Percentiles rank a stretch among this genome's conserved stretches.
Evolutionary conservation across 331 rosid genomes (phyloP).

Genomic region (Dryas integrifolia): DNA sequence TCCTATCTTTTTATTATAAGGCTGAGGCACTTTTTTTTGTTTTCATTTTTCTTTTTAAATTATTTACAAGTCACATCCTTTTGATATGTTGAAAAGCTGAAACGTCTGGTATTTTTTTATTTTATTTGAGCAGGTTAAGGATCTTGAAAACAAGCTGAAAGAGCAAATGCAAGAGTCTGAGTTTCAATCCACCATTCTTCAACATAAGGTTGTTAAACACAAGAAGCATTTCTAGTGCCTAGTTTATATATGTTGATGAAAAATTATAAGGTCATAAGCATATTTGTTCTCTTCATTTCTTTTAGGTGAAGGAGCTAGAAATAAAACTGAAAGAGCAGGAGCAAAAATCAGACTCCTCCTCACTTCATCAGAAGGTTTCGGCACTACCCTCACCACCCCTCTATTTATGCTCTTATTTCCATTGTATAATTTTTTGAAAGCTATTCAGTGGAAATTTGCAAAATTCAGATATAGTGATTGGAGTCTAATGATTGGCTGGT

Average conservation of each 20-base stretch:
- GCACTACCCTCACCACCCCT: neutral
- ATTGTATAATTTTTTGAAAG: neutral
- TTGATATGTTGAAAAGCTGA: neutral
- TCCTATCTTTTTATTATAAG: neutral
- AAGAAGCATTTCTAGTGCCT: neutral
- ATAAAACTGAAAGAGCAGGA: slow-evolving; percentile 65
- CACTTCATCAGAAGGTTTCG: slow-evolving; percentile 60
- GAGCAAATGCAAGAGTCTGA: slow-evolving; percentile 66
- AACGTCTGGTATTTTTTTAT: neutral
- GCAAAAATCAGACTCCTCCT: slow-evolving; percentile 37
- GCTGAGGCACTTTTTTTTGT: neutral
- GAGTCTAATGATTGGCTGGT: neutral
- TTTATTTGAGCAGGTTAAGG: slow-evolving; percentile 52
- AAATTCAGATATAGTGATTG: neutral
- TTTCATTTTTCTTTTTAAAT: neutral
- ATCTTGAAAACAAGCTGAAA: slow-evolving; percentile 59
- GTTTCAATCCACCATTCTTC: slow-evolving; percentile 50
- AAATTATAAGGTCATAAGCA: slow-evolving; percentile 10
- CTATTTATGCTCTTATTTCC: neutral
- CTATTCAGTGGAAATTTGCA: neutral
- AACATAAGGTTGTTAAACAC: slow-evolving; percentile 56
- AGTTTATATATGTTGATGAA: neutral
- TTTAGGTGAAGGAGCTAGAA: slow-evolving; percentile 68
- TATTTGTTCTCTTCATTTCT: slow-evolving; percentile 17
- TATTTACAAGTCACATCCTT: neutral